phyloP scores from a whole-genome alignment of 2,329 filamentous ascomycete genomes.

The Pseudocercospora vitis region DNA sequence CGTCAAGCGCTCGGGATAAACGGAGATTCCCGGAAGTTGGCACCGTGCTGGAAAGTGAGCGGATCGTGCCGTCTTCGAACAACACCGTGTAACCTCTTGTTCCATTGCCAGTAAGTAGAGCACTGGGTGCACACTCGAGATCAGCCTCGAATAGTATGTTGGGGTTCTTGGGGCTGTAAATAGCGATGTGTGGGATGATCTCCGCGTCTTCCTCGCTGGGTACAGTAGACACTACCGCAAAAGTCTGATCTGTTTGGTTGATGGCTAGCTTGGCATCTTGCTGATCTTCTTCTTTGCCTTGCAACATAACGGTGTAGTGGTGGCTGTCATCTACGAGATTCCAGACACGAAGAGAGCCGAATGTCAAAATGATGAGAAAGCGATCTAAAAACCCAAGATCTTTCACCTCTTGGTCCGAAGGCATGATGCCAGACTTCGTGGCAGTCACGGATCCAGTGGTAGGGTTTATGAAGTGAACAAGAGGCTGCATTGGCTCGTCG shows the following conservation, averaged over 20 bases:
- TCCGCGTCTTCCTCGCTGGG: conserved; percentile 10
- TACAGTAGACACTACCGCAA: conserved; percentile 38
- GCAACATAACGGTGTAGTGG: conserved; percentile 63
- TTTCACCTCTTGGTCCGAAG: conserved; percentile 55
- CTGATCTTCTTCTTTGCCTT: conserved; percentile 34
- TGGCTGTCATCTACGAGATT: conserved; percentile 79
- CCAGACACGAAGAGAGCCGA: conserved; percentile 72
- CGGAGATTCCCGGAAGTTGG: conserved; percentile 8
- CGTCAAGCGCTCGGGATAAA: conserved; percentile 2
- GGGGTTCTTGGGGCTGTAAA: conserved; percentile 65
- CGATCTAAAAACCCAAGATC: conserved; percentile 67
- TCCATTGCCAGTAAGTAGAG: conserved; percentile 63
- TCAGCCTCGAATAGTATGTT: conserved; percentile 52
- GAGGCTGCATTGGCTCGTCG: conserved; percentile 51
- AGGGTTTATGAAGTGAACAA: conserved; percentile 75
- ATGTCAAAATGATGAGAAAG: conserved; percentile 72
- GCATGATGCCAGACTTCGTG: conserved; percentile 55
- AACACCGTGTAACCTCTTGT: conserved; percentile 73
- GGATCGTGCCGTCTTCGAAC: conserved; percentile 73
- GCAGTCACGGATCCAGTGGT: conserved; percentile 65
- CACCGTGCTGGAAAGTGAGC: conserved; percentile 40
- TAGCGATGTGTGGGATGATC: conserved; percentile 40
- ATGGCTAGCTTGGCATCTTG: conserved; percentile 58
- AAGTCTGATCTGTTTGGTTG: conserved; percentile 56
- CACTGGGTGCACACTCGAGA: conserved; percentile 55